phyloP scores from a whole-genome alignment of 139 green algal species.

The Haematococcus lacustris region DNA sequence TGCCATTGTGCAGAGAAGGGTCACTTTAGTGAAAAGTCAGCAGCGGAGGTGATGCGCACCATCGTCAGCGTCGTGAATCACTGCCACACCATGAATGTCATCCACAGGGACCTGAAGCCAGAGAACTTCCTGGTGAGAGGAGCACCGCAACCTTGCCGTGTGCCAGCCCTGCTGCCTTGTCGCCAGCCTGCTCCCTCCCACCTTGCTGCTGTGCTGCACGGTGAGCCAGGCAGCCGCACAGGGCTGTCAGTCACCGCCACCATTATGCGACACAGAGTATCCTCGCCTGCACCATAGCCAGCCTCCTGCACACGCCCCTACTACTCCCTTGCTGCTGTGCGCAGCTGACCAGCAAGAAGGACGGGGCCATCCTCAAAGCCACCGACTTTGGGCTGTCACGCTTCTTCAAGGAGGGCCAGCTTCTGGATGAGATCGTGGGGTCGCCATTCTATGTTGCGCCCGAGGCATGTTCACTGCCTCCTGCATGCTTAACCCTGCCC shows the following conservation, averaged over 20 bases:
- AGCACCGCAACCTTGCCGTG: too few relatives aligned
- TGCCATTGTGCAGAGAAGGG: slow-evolving; percentile 45
- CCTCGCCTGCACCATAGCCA: too few relatives aligned
- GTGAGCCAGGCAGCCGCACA: too few relatives aligned
- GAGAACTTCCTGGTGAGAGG: slow-evolving; percentile 87
- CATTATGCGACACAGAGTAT: too few relatives aligned
- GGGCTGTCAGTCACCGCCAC: too few relatives aligned
- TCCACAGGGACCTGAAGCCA: slow-evolving; percentile 83
- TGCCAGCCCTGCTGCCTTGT: too few relatives aligned
- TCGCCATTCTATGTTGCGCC: slow-evolving; percentile 66
- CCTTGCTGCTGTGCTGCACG: too few relatives aligned
- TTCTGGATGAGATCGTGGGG: slow-evolving; percentile 57
- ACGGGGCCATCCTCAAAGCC: slow-evolving; percentile 50
- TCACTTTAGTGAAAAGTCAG: slow-evolving; percentile 56
- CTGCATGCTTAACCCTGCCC: slow-evolving; percentile 11
- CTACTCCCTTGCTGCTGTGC: too few relatives aligned
- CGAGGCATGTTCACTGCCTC: slow-evolving; percentile 43
- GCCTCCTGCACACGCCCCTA: too few relatives aligned
- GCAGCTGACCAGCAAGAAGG: slow-evolving; percentile 20
- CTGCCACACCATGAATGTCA: slow-evolving; percentile 92
- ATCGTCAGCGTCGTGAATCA: slow-evolving; percentile 86
- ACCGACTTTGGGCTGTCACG: slow-evolving; percentile 86
- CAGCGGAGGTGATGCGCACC: slow-evolving; percentile 60
- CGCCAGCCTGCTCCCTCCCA: neutral
- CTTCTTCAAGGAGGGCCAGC: slow-evolving; percentile 77